Evolutionary conservation across 2,329 filamentous ascomycete genomes (phyloP).

Genomic region (Phaeomoniella chlamydospora): DNA sequence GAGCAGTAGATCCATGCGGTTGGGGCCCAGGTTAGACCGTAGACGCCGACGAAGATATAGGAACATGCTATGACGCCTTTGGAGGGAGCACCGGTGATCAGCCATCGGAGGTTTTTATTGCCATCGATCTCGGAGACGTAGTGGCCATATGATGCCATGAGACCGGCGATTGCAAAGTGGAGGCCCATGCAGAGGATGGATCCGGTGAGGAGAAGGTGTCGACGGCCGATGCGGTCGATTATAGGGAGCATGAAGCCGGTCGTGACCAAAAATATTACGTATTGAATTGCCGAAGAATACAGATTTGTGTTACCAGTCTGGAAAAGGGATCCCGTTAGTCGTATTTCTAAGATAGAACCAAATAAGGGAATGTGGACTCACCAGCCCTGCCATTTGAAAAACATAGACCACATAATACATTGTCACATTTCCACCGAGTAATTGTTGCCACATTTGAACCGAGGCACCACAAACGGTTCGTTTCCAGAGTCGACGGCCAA

Average conservation of each 20-base stretch:
- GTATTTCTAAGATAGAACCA: slow-evolving; percentile 2
- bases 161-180: slow-evolving; percentile 39
- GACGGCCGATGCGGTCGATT: slow-evolving; percentile 35
- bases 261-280: slow-evolving; percentile 40
- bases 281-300: slow-evolving; percentile 41
- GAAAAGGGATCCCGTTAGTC: not conserved
- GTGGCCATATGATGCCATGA: slow-evolving; percentile 35
- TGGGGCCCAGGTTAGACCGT: slow-evolving; percentile 49
- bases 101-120: slow-evolving; percentile 22
- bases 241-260: slow-evolving; percentile 34
- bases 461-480: slow-evolving; percentile 37
- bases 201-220: slow-evolving; percentile 31
- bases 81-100: slow-evolving; percentile 29
- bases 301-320: slow-evolving; percentile 25
- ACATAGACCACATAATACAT: slow-evolving; percentile 49
- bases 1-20: slow-evolving; percentile 45
- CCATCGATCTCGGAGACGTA: slow-evolving; percentile 19
- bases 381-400: slow-evolving; percentile 43
- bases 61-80: slow-evolving; percentile 55
- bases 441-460: slow-evolving; percentile 42
- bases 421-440: slow-evolving; percentile 43
- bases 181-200: slow-evolving; percentile 29
- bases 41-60: slow-evolving; percentile 59
- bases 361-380: not conserved
- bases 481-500: slow-evolving; percentile 33